These are phyloP conservation scores for Myxozyma mucilagina DNA, from an alignment of 805 yeast species.

Conservation along the genomic window DNA sequence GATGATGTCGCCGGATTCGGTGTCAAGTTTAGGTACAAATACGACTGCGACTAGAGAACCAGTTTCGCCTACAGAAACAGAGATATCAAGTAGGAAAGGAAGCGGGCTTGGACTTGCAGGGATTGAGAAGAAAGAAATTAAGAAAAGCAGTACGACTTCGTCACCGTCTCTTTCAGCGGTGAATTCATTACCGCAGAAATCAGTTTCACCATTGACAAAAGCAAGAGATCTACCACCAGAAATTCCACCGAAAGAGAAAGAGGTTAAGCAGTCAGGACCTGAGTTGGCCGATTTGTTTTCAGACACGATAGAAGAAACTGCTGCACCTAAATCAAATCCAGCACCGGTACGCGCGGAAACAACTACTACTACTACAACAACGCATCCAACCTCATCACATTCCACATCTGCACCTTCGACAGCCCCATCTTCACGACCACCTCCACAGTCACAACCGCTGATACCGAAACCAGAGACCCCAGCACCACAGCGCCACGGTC, in stretches of 20 bases:
- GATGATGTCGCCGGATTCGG: constrained; percentile 14
- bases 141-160: background rate
- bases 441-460: background rate
- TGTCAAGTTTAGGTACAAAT: constrained; percentile 1
- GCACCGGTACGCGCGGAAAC: background rate
- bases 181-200: background rate
- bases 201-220: constrained; percentile 1
- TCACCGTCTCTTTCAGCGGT: background rate
- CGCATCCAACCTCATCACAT: background rate
- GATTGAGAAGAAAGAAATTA: background rate
- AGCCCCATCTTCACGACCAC: constrained; percentile 3
- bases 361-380: constrained; percentile 1
- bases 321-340: background rate
- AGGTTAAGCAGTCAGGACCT: constrained; percentile 11
- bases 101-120: constrained; percentile 1
- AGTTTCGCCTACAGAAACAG: constrained; percentile 6
- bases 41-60: background rate
- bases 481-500: background rate
- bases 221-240: background rate
- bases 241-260: background rate
- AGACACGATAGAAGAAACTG: constrained; percentile 10
- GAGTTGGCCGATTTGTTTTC: constrained; percentile 24
- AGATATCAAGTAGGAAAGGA: constrained; percentile 5
- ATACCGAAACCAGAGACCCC: background rate
- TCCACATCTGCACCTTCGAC: background rate